Conservation (phyloP, 2,329 filamentous ascomycete species). For the Biscogniauxia mediterranea region DNA sequence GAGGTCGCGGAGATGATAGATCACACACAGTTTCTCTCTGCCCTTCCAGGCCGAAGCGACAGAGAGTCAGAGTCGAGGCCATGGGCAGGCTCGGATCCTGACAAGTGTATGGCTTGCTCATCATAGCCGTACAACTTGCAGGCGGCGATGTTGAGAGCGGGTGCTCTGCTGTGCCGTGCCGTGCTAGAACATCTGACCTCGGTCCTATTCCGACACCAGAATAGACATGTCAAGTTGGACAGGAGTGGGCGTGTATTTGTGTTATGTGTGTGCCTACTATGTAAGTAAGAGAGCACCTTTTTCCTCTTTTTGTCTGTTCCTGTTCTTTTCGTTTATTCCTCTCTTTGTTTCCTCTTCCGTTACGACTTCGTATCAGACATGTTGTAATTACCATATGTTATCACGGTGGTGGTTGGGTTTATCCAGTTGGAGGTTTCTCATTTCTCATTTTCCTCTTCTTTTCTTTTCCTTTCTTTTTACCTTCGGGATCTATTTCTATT, state of each 20-base stretch:
- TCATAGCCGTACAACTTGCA: neutral
- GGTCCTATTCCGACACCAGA: neutral
- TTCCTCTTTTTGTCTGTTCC: neutral
- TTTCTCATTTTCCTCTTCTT: too few species aligned
- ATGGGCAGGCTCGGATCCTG: too few species aligned
- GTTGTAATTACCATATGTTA: neutral
- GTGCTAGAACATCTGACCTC: neutral
- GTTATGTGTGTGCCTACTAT: too few species aligned
- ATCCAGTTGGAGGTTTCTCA: too few species aligned
- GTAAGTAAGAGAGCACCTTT: neutral
- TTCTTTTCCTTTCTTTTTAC: too few species aligned
- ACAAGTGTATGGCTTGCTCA: neutral
- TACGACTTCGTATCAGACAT: neutral
- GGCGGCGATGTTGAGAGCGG: neutral
- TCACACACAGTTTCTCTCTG: neutral
- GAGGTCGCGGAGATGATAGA: neutral
- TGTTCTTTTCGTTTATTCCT: neutral
- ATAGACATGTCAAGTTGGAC: neutral
- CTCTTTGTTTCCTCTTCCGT: neutral
- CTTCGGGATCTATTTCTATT: too few species aligned
- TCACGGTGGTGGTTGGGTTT: neutral
- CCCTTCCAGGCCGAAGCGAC: too few species aligned
- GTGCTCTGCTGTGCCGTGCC: neutral
- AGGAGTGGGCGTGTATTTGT: too few species aligned
- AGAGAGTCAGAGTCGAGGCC: too few species aligned